Percentiles rank a stretch among this genome's conserved stretches.
Evolutionary conservation across 495 filamentous ascomycete species (phyloP).

Genomic region (Neurospora tetrasperma): DNA sequence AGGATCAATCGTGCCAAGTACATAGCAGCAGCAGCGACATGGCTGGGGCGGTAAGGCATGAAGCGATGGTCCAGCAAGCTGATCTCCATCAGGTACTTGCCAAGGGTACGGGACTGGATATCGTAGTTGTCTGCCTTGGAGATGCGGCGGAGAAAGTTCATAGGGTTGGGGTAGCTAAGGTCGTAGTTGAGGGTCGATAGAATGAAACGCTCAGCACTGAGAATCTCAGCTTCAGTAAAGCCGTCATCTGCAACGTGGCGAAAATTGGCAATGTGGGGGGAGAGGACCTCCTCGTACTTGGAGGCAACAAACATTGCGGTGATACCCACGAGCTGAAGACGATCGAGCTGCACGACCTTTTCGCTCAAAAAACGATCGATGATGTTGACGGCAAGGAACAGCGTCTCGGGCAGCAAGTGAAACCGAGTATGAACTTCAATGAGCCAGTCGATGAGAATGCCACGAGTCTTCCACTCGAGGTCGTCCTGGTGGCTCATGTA

Average conservation of each 20-base stretch:
- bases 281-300: constrained; percentile 97
- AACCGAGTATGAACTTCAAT: constrained; percentile 97
- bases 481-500: constrained; percentile 93
- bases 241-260: constrained; percentile 93
- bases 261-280: constrained; percentile 94
- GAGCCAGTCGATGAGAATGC: constrained; percentile 95
- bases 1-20: constrained; percentile 85
- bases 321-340: constrained; percentile 90
- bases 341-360: constrained; percentile 89
- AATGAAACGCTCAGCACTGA: constrained; percentile 93
- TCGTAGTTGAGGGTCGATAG: constrained; percentile 88
- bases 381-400: constrained; percentile 95
- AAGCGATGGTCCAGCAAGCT: constrained; percentile 89
- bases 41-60: constrained; percentile 75
- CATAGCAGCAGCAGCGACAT: constrained; percentile 87
- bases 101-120: constrained; percentile 90
- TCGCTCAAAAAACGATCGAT: constrained; percentile 93
- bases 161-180: constrained; percentile 96
- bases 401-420: constrained; percentile 91
- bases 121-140: constrained; percentile 98
- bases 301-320: constrained; percentile 99
- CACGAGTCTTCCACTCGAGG: constrained; percentile 96
- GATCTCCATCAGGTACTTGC: constrained; percentile 98
- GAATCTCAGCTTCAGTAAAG: constrained; percentile 89
- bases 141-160: constrained; percentile 98